phyloP scores from a whole-genome alignment of 176 grass and related monocot species.

The Raddia guianensis region DNA sequence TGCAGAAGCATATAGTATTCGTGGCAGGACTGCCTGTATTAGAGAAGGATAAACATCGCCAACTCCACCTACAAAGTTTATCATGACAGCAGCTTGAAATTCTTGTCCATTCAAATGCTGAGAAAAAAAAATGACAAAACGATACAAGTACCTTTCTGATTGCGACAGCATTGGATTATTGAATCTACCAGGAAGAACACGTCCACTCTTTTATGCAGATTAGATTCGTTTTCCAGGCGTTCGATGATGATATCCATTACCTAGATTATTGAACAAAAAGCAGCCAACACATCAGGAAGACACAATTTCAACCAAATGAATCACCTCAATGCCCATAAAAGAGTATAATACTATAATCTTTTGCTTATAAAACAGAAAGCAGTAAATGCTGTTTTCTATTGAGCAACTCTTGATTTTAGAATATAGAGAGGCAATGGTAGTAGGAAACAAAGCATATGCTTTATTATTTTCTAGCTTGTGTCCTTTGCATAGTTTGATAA shows the following conservation, averaged over 20 bases:
- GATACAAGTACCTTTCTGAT: slow-evolving; percentile 69
- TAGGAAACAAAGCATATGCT: neutral
- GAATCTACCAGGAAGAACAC: slow-evolving; percentile 98
- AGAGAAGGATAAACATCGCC: slow-evolving; percentile 82
- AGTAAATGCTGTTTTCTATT: slow-evolving; percentile 13
- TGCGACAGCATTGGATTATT: slow-evolving; percentile 88
- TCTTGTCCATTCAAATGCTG: neutral
- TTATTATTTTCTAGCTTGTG: slow-evolving; percentile 25
- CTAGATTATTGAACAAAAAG: slow-evolving; percentile 51
- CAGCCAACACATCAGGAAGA: slow-evolving; percentile 23
- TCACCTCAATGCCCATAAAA: slow-evolving; percentile 23
- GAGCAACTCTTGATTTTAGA: neutral
- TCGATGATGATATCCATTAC: slow-evolving; percentile 94
- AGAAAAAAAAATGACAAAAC: slow-evolving; percentile 15
- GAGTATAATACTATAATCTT: neutral
- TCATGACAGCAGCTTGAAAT: slow-evolving; percentile 23
- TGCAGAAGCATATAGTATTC: slow-evolving; percentile 76
- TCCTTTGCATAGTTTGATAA: slow-evolving; percentile 16
- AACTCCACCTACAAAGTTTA: slow-evolving; percentile 65
- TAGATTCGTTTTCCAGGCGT: slow-evolving; percentile 78
- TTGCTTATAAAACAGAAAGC: slow-evolving; percentile 13
- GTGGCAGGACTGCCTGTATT: slow-evolving; percentile 86
- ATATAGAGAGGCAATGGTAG: slow-evolving; percentile 9
- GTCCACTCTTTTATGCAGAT: slow-evolving; percentile 87
- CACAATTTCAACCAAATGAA: slow-evolving; percentile 6